Base-by-base conservation (phyloP, 352 stramenopile genomes). In the Vaucheria bursata region DNA sequence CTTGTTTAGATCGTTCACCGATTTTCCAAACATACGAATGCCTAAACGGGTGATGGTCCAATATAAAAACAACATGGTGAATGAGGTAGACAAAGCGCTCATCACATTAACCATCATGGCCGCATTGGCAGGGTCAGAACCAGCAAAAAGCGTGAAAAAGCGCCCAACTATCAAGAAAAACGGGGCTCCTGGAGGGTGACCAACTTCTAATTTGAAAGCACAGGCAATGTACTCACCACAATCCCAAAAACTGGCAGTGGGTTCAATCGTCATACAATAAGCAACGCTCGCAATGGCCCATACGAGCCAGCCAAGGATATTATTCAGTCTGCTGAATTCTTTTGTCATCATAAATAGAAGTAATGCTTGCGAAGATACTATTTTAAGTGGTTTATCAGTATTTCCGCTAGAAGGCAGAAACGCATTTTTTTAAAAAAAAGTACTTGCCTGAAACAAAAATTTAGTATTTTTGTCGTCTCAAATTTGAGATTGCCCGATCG, bases 361-460 rank as follows among this genome's bases (percentile, higher is more conserved):
- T 59, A 18, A 18, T 18, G 12, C 45, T 25, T 59, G 45, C 25
- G 18, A 59, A 59, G 25, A 18, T 59, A 59, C 45, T 59, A 59
- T 59, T 59, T 59, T 59, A 59, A 59, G 45, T 18, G 25, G 45
- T 59, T 59, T 25, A 25, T 18, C 45, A 59, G 45, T 25, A 18
- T 59, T 59, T 18, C 18, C 45, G 12, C 25, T 59, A 25, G 18
- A 18, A 18, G 18, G 25, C 45, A 59, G 18, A 59, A 18, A n/a
- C n/a, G n/a, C 25, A 59, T 59, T 59, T 59, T 59, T 59, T 59
- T 59, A 25, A 59, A 59, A 18, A 59, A 59, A 59, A 59, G 45
- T 59, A 59, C 25, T 59, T 18, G 18, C 45, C 45, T 59, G 45
- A 18, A 59, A 25, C 45, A n/a, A n/a, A n/a, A n/a, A n/a, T n/a